Conservation (phyloP, 2,329 filamentous ascomycete species). For the Diatrype stigma region DNA sequence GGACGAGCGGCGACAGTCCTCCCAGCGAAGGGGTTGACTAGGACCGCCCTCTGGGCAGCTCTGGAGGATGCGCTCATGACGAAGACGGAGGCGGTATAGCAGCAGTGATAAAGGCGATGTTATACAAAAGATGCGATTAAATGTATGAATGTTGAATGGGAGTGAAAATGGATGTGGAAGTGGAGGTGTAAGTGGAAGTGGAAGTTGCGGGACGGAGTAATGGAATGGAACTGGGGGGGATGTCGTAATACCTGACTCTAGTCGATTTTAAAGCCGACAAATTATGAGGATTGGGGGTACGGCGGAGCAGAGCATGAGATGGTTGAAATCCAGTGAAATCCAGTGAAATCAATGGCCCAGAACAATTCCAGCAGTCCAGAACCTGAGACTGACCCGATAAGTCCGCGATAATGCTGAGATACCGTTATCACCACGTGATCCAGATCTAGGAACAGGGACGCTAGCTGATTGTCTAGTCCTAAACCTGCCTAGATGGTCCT, state of each 20-base stretch:
- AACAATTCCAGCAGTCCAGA: not conserved
- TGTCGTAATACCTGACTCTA: not conserved
- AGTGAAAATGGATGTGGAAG: too few relatives aligned
- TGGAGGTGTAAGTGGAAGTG: too few relatives aligned
- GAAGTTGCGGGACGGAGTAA: too few relatives aligned
- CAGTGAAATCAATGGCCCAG: not conserved
- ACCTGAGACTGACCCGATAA: not conserved
- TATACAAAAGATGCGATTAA: not conserved
- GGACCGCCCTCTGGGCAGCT: slow-evolving; percentile 51
- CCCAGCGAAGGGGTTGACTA: slow-evolving; percentile 49
- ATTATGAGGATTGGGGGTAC: too few relatives aligned
- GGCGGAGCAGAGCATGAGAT: not conserved
- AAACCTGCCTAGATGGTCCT: too few relatives aligned
- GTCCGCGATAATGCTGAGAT: not conserved
- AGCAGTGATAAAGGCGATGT: not conserved
- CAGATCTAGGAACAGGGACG: not conserved
- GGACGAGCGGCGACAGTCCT: slow-evolving; percentile 39
- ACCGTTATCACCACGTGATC: not conserved
- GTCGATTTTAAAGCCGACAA: not conserved
- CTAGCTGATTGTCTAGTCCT: too few relatives aligned
- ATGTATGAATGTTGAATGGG: too few relatives aligned
- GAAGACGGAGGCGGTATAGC: slow-evolving; percentile 2
- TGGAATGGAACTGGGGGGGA: not conserved
- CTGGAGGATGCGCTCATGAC: slow-evolving; percentile 54
- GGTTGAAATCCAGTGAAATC: not conserved